A percentile compares a stretch with the other conserved stretches of the same genome.
These are phyloP conservation scores for Simplicillium sp. DNA, from an alignment of 2,329 filamentous ascomycete genomes.

Conservation along the genomic window DNA sequence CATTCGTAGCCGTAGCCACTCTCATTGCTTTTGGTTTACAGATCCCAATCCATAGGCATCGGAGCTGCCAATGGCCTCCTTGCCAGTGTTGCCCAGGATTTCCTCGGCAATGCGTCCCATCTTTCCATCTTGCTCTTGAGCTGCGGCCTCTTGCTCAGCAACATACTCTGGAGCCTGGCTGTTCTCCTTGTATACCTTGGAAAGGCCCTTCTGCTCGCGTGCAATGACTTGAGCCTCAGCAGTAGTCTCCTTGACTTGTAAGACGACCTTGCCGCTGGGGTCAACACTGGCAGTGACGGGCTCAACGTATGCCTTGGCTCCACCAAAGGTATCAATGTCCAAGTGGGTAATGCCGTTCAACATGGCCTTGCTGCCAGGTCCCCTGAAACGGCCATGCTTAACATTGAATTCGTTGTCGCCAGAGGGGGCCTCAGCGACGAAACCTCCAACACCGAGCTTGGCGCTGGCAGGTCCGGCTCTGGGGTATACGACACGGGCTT, in stretches of 20 bases:
- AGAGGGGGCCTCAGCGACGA: slow-evolving; percentile 33
- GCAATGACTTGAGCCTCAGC: slow-evolving; percentile 31
- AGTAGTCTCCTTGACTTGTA: slow-evolving; percentile 31
- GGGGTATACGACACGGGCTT: slow-evolving; percentile 41
- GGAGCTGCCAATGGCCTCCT: slow-evolving; percentile 30
- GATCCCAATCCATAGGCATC: slow-evolving; percentile 25
- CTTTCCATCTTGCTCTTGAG: background rate
- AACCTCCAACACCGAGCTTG: slow-evolving; percentile 45
- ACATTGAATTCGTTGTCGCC: slow-evolving; percentile 33
- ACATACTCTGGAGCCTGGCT: slow-evolving; percentile 2
- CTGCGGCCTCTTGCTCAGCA: slow-evolving; percentile 9
- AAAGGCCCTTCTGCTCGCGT: slow-evolving; percentile 32
- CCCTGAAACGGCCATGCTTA: slow-evolving; percentile 9
- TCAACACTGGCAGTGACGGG: slow-evolving; percentile 34
- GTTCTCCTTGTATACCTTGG: slow-evolving; percentile 19
- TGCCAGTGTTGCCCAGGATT: slow-evolving; percentile 60
- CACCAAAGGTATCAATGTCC: slow-evolving; percentile 38
- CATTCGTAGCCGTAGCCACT: too few species aligned
- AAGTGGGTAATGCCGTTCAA: slow-evolving; percentile 28
- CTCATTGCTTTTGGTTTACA: background rate
- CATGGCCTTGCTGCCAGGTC: slow-evolving; percentile 13
- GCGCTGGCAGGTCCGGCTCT: slow-evolving; percentile 21
- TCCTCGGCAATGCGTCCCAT: slow-evolving; percentile 3
- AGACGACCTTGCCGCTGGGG: slow-evolving; percentile 37
- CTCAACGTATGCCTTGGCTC: slow-evolving; percentile 44